Evolutionary conservation across 805 yeast genomes (phyloP).

Genomic region (Ogataea polymorpha): DNA sequence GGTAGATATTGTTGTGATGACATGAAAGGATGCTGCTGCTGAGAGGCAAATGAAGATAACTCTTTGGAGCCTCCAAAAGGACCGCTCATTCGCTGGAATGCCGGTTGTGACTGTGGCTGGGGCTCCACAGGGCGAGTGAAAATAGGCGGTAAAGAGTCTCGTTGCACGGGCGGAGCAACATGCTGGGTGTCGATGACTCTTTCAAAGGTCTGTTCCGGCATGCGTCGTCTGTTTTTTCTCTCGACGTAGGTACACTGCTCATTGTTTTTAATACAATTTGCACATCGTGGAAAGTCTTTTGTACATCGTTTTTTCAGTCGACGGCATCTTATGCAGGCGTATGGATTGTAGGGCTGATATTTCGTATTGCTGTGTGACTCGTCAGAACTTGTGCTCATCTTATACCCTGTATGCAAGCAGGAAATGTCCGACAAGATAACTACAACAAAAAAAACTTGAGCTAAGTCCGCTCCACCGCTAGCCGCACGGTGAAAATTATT

Average conservation of each 20-base stretch:
- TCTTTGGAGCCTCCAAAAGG: not conserved
- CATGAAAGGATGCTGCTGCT: not conserved
- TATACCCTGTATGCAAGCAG: not conserved
- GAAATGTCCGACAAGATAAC: conserved; percentile 5
- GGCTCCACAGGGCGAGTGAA: not conserved
- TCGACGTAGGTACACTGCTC: conserved; percentile 43
- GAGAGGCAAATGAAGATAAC: not conserved
- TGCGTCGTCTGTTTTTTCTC: conserved; percentile 28
- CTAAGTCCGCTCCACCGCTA: conserved; percentile 3
- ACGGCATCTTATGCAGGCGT: conserved; percentile 46
- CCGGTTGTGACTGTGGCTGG: not conserved
- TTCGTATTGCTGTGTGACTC: not conserved
- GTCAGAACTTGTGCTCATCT: not conserved
- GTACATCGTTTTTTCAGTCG: conserved; percentile 48
- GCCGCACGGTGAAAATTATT: conserved; percentile 2
- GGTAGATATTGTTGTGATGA: conserved; percentile 1
- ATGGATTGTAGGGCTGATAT: conserved; percentile 15
- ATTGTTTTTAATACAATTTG: conserved; percentile 39
- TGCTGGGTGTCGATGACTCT: not conserved
- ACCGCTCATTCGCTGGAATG: not conserved
- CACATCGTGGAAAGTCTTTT: conserved; percentile 41
- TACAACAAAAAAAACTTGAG: not conserved
- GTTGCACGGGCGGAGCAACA: not conserved
- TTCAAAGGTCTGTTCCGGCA: conserved; percentile 2
- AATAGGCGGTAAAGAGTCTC: not conserved